Conservation (phyloP, 306 rosid genomes). For the Vigna angularis region DNA sequence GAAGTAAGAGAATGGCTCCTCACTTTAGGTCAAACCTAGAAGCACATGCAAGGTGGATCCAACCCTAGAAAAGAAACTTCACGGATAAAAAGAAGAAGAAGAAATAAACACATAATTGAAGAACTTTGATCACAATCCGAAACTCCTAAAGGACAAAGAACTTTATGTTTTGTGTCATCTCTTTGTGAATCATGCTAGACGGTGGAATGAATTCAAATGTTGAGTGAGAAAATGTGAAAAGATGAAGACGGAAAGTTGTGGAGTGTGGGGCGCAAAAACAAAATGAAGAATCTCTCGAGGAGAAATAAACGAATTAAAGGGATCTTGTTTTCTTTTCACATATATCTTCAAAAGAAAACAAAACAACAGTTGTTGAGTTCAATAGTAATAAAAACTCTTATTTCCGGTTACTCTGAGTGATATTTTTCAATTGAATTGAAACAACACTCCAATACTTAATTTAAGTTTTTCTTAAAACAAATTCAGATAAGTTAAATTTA, state of each 20-base stretch:
- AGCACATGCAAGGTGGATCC: conserved; percentile 52
- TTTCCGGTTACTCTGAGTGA: too few species aligned
- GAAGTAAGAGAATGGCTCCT: conserved; percentile 16
- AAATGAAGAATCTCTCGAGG: conserved; percentile 50
- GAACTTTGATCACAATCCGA: conserved; percentile 23
- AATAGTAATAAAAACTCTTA: too few species aligned
- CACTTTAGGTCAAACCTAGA: conserved; percentile 19
- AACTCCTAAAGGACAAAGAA: conserved; percentile 19
- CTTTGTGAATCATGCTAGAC: not conserved
- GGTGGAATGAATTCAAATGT: not conserved
- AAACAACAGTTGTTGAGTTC: too few species aligned
- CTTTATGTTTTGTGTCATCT: not conserved
- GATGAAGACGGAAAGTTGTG: conserved; percentile 21
- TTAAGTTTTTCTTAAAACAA: too few species aligned
- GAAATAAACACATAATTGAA: not conserved
- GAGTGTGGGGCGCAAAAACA: conserved; percentile 28
- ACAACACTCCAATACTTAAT: too few species aligned
- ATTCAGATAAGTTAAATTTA: too few species aligned
- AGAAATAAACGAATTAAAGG: not conserved
- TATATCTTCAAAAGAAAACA: too few species aligned
- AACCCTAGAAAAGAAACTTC: conserved; percentile 25
- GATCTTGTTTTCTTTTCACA: not conserved
- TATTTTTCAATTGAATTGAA: too few species aligned
- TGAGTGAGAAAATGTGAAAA: conserved; percentile 8
- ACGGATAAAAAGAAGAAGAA: conserved; percentile 1